These are phyloP conservation scores for Stevia rebaudiana DNA, from an alignment of 140 eudicot species.

Conservation along the genomic window DNA sequence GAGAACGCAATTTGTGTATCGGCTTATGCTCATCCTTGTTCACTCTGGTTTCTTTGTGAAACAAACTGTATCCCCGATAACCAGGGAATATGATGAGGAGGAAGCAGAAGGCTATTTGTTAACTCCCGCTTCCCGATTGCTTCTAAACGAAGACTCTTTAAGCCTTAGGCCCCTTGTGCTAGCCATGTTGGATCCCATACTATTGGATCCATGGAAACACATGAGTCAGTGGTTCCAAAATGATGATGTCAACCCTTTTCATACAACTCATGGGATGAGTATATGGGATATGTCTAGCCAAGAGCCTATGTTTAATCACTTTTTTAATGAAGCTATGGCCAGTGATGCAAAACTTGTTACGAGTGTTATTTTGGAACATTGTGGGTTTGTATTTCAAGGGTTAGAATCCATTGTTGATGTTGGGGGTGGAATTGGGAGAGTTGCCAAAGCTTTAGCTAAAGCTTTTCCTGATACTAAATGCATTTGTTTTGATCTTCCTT, in stretches of 20 bases:
- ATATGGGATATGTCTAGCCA: slow-evolving; percentile 23
- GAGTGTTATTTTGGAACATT: slow-evolving; percentile 7
- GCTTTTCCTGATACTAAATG: slow-evolving; percentile 28
- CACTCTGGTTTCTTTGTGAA: slow-evolving; percentile 38
- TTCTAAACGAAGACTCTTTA: slow-evolving; percentile 24
- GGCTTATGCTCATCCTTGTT: slow-evolving; percentile 30
- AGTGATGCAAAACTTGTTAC: slow-evolving; percentile 38
- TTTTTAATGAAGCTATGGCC: slow-evolving; percentile 45
- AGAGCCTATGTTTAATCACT: slow-evolving; percentile 5
- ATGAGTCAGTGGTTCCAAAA: slow-evolving; percentile 34
- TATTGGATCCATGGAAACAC: slow-evolving; percentile 24
- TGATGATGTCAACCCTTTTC: slow-evolving; percentile 10
- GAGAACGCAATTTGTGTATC: slow-evolving; percentile 22
- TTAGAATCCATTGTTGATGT: slow-evolving; percentile 40
- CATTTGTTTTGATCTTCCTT: slow-evolving; percentile 34
- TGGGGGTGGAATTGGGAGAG: slow-evolving; percentile 42
- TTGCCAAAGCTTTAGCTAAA: slow-evolving; percentile 31
- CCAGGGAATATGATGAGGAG: background rate
- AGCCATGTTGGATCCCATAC: slow-evolving; percentile 20
- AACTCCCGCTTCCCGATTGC: slow-evolving; percentile 33
- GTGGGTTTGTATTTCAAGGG: slow-evolving; percentile 25
- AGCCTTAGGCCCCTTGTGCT: slow-evolving; percentile 21
- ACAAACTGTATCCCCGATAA: too few species aligned
- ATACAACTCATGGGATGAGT: slow-evolving; percentile 19
- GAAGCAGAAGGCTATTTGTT: slow-evolving; percentile 35